Evolutionary conservation across 768 basidiomycete species (phyloP).

Genomic region (Kwoniella newhampshirensis): DNA sequence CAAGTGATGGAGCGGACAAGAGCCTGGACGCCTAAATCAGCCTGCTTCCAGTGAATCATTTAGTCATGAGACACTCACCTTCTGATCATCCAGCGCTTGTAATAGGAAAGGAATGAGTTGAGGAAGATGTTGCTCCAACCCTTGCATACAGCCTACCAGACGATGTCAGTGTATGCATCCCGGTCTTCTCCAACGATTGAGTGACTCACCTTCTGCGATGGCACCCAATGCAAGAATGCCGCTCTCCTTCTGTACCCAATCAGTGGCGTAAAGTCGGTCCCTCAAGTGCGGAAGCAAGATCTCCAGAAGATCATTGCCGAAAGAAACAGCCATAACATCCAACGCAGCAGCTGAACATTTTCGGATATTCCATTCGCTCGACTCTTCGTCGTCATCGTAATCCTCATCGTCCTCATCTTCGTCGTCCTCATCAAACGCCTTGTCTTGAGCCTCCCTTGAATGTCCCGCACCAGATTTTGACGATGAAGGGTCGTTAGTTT

Average conservation of each 20-base stretch:
- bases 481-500: constrained; percentile 57
- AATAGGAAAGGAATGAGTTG: constrained; percentile 90
- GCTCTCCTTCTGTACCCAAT: constrained; percentile 90
- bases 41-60: too few relatives aligned
- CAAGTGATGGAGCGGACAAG: constrained; percentile 97
- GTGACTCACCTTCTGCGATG: constrained; percentile 85
- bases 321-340: constrained; percentile 92
- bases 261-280: constrained; percentile 88
- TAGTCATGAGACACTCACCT: constrained; percentile 60
- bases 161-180: constrained; percentile 4
- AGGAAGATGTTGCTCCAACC: constrained; percentile 90
- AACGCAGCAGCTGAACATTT: constrained; percentile 98
- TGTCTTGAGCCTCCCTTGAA: constrained; percentile 57
- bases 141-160: constrained; percentile 83
- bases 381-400: constrained; percentile 92
- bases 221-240: constrained; percentile 94
- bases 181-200: not conserved
- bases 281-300: constrained; percentile 86
- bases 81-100: constrained; percentile 82
- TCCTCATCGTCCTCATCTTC: constrained; percentile 85
- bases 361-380: constrained; percentile 96
- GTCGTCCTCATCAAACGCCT: constrained; percentile 82
- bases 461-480: constrained; percentile 27
- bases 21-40: constrained; percentile 60
- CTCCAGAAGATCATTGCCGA: constrained; percentile 81